A percentile compares a stretch with the other conserved stretches of the same genome.
Evolutionary conservation across 305 asterid genomes (phyloP).

Genomic region (Fraxinus greggii): DNA sequence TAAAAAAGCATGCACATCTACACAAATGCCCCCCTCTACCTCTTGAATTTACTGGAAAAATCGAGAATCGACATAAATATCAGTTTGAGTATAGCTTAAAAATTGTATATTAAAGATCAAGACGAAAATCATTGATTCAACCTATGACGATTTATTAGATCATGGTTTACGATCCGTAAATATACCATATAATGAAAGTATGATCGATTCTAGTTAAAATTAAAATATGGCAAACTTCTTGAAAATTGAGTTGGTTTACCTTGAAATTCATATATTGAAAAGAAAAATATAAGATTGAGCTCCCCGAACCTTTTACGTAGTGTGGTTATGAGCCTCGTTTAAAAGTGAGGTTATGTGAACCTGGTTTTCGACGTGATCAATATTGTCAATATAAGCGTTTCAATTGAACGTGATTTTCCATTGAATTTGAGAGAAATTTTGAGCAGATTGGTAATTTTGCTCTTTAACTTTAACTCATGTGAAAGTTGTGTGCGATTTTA

Average conservation of each 20-base stretch:
- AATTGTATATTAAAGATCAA: neutral
- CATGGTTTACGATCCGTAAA: neutral
- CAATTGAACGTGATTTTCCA: neutral
- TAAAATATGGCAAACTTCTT: neutral
- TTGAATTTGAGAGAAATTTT: neutral
- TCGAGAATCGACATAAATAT: neutral
- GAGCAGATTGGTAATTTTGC: neutral
- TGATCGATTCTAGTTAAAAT: neutral
- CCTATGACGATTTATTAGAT: neutral
- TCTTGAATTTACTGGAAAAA: neutral
- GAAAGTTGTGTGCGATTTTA: neutral
- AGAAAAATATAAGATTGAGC: neutral
- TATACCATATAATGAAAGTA: neutral
- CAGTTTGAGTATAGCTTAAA: neutral
- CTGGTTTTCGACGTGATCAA: neutral
- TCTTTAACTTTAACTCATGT: neutral
- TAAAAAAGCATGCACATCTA: neutral
- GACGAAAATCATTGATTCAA: neutral
- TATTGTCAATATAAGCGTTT: no score
- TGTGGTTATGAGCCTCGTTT: neutral
- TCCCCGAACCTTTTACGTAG: neutral
- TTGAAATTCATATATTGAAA: neutral
- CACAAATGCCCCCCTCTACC: neutral
- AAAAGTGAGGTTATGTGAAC: neutral
- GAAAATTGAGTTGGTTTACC: neutral